These are phyloP conservation scores for Jaltomata sinuosa DNA, from an alignment of 257 asterid genomes.

Conservation along the genomic window DNA sequence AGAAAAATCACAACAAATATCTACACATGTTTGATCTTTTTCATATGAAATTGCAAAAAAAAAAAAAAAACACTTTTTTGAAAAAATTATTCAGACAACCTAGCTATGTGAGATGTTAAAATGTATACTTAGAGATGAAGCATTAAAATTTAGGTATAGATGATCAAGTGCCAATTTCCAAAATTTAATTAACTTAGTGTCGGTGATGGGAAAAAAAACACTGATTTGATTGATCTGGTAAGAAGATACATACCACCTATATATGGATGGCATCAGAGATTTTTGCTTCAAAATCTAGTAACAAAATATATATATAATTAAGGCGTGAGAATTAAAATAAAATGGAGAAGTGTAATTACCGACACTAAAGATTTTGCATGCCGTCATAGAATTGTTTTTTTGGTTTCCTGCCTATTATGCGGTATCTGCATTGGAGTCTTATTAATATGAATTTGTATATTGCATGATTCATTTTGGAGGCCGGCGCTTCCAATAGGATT, in stretches of 20 bases:
- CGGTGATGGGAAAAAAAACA: neutral
- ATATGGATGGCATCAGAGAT: neutral
- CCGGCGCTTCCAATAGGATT: no score
- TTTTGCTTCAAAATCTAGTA: neutral
- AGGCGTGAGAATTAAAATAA: neutral
- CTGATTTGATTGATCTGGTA: neutral
- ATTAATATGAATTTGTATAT: no score
- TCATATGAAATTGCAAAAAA: neutral
- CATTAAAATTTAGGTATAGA: neutral
- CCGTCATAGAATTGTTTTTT: no score
- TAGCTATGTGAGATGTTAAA: neutral
- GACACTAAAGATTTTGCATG: neutral
- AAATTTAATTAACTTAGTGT: neutral
- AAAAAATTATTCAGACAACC: no score
- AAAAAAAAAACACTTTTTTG: no score
- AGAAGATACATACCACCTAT: neutral
- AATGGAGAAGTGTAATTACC: neutral
- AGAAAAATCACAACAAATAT: neutral
- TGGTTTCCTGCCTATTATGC: no score
- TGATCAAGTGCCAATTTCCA: neutral
- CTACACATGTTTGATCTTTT: neutral
- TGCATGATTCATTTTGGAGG: no score
- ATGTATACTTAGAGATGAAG: neutral
- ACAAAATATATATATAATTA: neutral
- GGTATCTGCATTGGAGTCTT: no score